A percentile compares a stretch with the other conserved stretches of the same genome.
Conservation (phyloP, 2,329 filamentous ascomycete genomes). For the Colletotrichum paranaense region DNA sequence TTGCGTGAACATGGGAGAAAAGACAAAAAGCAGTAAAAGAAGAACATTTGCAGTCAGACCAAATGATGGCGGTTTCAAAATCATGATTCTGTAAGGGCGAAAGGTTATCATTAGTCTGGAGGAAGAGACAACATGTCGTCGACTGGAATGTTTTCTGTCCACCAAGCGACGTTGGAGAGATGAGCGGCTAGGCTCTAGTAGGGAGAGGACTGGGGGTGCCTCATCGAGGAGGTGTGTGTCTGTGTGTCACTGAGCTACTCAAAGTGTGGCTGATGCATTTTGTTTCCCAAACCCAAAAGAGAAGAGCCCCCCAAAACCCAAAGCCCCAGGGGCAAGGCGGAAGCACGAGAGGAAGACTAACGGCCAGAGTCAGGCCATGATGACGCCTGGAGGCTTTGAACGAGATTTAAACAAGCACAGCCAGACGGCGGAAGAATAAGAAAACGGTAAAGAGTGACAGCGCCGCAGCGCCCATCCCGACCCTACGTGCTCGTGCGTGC, state of each 20-base stretch:
- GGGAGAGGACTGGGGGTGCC: background rate
- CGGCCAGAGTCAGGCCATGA: constrained; percentile 30
- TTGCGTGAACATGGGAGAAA: background rate
- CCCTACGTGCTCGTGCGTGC: background rate
- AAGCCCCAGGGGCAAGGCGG: background rate
- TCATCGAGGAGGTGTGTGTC: background rate
- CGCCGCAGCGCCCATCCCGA: constrained; percentile 1
- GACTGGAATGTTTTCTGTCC: constrained; percentile 22
- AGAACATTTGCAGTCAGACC: background rate
- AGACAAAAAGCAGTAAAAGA: background rate
- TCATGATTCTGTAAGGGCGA: background rate
- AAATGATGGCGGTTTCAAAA: background rate
- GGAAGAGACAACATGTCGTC: constrained; percentile 28
- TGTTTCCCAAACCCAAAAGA: background rate
- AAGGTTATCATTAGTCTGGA: background rate
- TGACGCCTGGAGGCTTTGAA: constrained; percentile 33
- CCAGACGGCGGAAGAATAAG: constrained; percentile 13
- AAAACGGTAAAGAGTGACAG: constrained; percentile 19
- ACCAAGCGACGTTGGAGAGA: constrained; percentile 22
- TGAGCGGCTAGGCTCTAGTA: background rate
- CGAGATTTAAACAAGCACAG: constrained; percentile 6
- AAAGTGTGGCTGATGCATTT: constrained; percentile 19
- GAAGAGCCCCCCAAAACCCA: background rate
- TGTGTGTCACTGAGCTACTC: background rate
- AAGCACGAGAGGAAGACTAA: constrained; percentile 8